phyloP scores from a whole-genome alignment of 768 basidiomycete genomes.

The Boletus patriciae region DNA sequence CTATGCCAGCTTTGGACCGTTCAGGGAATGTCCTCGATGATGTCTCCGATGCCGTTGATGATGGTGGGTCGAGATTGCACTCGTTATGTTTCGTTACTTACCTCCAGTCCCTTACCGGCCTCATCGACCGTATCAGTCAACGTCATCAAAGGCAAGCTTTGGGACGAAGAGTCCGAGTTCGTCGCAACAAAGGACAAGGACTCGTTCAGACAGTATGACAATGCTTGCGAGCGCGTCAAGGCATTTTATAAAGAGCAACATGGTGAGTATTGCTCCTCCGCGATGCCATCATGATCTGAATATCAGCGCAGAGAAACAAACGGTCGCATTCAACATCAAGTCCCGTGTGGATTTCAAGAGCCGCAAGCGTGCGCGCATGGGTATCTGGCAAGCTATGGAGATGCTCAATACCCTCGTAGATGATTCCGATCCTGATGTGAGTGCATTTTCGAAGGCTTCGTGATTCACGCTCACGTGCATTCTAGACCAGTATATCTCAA shows the following conservation, averaged over 20 bases:
- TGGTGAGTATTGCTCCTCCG: constrained; percentile 40
- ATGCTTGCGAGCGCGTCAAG: constrained; percentile 76
- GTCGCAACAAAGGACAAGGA: constrained; percentile 62
- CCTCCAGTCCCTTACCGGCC: neutral
- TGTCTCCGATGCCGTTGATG: constrained; percentile 49
- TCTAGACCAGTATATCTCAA: constrained; percentile 73
- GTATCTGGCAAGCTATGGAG: constrained; percentile 85
- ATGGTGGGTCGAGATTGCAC: constrained; percentile 36
- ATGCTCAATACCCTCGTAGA: constrained; percentile 85
- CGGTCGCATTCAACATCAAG: constrained; percentile 78
- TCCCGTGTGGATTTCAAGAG: constrained; percentile 74
- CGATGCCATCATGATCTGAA: neutral
- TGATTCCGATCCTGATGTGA: constrained; percentile 87
- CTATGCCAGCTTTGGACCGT: constrained; percentile 29
- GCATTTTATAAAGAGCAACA: constrained; percentile 78
- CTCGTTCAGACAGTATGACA: constrained; percentile 70
- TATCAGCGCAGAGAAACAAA: constrained; percentile 69
- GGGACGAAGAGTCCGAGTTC: constrained; percentile 59
- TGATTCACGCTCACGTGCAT: constrained; percentile 10
- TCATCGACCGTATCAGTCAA: constrained; percentile 50
- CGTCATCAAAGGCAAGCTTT: constrained; percentile 58
- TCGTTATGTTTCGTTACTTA: neutral
- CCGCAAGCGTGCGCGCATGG: constrained; percentile 69
- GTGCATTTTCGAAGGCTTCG: neutral
- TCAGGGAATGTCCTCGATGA: constrained; percentile 40